Evolutionary conservation across 2,329 filamentous ascomycete genomes (phyloP).

Genomic region (Microascus cirrosus): DNA sequence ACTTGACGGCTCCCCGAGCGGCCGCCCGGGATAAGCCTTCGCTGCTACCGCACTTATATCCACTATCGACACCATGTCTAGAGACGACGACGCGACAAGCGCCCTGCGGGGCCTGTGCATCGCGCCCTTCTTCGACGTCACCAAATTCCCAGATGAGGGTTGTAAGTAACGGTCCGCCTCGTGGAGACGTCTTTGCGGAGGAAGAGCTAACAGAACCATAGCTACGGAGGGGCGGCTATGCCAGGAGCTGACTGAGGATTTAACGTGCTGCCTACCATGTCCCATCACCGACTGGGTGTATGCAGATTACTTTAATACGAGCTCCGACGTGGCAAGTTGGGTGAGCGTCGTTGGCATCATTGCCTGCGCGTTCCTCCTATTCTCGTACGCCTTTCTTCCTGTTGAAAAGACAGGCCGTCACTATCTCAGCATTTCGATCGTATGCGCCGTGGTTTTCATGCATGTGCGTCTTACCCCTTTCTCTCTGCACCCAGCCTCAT

Average conservation of each 20-base stretch:
- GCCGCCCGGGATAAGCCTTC: neutral
- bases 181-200: neutral
- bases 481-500: neutral
- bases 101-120: constrained; percentile 7
- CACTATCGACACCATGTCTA: neutral
- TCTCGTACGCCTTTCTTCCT: constrained; percentile 71
- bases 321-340: constrained; percentile 66
- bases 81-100: neutral
- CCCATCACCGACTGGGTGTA: constrained; percentile 72
- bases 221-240: constrained; percentile 41
- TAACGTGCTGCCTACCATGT: constrained; percentile 80
- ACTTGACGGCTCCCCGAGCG: neutral
- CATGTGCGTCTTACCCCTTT: constrained; percentile 45
- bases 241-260: constrained; percentile 31
- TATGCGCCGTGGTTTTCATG: constrained; percentile 65
- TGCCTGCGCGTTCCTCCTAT: constrained; percentile 62
- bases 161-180: constrained; percentile 6
- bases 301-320: constrained; percentile 43
- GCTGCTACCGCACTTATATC: too few species aligned
- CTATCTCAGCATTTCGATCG: constrained; percentile 83
- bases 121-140: constrained; percentile 8
- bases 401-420: constrained; percentile 85
- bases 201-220: constrained; percentile 16
- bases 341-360: constrained; percentile 65
- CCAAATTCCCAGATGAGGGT: constrained; percentile 7